phyloP scores from a whole-genome alignment of 371 early-diverging fungal species.

The Circinella minor region DNA sequence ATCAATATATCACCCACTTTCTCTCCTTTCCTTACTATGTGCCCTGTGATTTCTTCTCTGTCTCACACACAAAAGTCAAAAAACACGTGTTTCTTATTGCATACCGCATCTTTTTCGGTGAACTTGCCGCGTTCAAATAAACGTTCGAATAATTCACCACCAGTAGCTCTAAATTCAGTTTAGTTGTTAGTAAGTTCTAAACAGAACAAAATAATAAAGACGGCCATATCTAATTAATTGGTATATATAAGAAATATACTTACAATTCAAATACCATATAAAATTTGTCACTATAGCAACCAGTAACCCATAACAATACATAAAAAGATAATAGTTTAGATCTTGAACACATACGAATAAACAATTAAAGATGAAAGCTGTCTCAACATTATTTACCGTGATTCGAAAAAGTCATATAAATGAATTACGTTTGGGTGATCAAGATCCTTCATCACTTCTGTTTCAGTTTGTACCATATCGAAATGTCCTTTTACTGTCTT shows the following conservation, averaged over 20 bases:
- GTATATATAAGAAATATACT: slow-evolving; percentile 7
- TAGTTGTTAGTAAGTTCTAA: background rate
- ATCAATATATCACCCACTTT: background rate
- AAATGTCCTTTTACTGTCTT: slow-evolving; percentile 63
- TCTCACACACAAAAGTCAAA: background rate
- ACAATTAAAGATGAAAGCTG: background rate
- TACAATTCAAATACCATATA: slow-evolving; percentile 89
- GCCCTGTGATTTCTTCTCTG: no score
- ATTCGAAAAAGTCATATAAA: slow-evolving; percentile 81
- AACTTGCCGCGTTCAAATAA: slow-evolving; percentile 84
- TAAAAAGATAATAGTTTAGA: background rate
- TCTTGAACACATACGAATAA: background rate
- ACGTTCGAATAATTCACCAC: slow-evolving; percentile 91
- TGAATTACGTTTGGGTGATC: slow-evolving; percentile 83
- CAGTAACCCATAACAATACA: background rate
- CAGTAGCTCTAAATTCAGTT: slow-evolving; percentile 59
- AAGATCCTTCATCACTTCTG: slow-evolving; percentile 65
- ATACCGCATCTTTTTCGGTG: slow-evolving; percentile 83
- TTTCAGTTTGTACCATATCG: slow-evolving; percentile 77
- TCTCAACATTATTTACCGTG: slow-evolving; percentile 33
- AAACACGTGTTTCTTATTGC: slow-evolving; percentile 6
- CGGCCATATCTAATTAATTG: no score
- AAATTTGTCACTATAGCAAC: slow-evolving; percentile 64
- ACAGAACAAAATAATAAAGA: no score
- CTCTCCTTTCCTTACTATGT: background rate